A percentile compares a stretch with the other conserved stretches of the same genome.
Conservation (phyloP, 1,284 basidiomycete genomes). For the Kalmanozyma brasiliensis region DNA sequence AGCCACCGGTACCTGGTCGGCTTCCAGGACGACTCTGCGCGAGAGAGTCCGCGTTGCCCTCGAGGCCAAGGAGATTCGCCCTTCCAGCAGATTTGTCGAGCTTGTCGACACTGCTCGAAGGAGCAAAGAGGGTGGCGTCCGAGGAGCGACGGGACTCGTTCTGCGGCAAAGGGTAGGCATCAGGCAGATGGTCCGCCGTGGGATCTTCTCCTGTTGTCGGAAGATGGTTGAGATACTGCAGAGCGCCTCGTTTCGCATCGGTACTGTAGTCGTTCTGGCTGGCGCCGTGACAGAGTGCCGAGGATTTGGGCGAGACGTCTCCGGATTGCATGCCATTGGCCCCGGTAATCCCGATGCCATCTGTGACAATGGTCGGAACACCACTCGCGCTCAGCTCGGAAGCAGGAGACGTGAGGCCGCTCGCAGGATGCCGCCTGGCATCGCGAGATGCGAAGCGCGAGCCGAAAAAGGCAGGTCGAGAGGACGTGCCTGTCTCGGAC, state of each 20-base stretch:
- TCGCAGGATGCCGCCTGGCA: slow-evolving; percentile 9
- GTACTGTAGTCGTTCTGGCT: slow-evolving; percentile 9
- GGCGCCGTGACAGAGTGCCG: neutral
- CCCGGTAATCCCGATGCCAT: slow-evolving; percentile 3
- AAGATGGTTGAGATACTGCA: slow-evolving; percentile 3
- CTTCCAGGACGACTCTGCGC: slow-evolving; percentile 15
- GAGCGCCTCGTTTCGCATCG: slow-evolving; percentile 4
- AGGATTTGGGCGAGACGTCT: slow-evolving; percentile 24
- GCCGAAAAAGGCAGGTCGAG: slow-evolving; percentile 20
- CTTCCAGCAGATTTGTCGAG: slow-evolving; percentile 8
- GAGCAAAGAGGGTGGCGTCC: slow-evolving; percentile 41
- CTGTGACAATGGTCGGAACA: slow-evolving; percentile 15
- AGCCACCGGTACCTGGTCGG: slow-evolving; percentile 39
- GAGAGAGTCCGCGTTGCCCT: slow-evolving; percentile 1
- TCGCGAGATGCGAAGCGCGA: slow-evolving; percentile 23
- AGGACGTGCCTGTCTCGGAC: slow-evolving; percentile 14
- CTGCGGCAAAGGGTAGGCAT: slow-evolving; percentile 23
- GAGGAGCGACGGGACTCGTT: slow-evolving; percentile 43
- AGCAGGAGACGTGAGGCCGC: neutral
- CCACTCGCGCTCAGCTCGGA: slow-evolving; percentile 4
- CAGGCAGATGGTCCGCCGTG: slow-evolving; percentile 25
- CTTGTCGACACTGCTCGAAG: slow-evolving; percentile 13
- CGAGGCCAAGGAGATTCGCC: slow-evolving; percentile 6
- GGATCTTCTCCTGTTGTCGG: slow-evolving; percentile 14
- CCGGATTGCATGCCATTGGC: slow-evolving; percentile 12